Evolutionary conservation across 2,329 filamentous ascomycete genomes (phyloP).

Genomic region (Aspergillus latus): DNA sequence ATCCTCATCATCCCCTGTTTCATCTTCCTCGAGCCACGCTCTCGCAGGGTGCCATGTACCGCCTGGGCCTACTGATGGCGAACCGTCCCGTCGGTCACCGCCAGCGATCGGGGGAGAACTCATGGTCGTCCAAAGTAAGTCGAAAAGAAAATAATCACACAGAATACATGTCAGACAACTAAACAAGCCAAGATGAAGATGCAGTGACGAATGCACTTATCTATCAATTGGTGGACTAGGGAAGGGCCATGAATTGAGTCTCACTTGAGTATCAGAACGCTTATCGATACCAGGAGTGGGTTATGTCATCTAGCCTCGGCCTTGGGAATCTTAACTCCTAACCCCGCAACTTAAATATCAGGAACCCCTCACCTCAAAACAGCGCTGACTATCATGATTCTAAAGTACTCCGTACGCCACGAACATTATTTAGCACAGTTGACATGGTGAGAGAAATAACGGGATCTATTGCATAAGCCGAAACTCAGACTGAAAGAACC

Average conservation of each 20-base stretch:
- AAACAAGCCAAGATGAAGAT: background rate
- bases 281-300: conserved; percentile 6
- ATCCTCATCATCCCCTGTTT: conserved; percentile 45
- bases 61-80: conserved; percentile 23
- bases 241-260: conserved; percentile 8
- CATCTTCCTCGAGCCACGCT: conserved; percentile 43
- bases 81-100: conserved; percentile 23
- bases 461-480: background rate
- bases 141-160: conserved; percentile 9
- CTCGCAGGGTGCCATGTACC: conserved; percentile 38
- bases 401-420: too few relatives aligned
- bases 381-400: too few relatives aligned
- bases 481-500: background rate
- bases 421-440: too few relatives aligned
- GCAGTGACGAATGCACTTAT: background rate
- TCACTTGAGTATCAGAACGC: background rate
- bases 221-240: background rate
- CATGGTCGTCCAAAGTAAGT: conserved; percentile 26
- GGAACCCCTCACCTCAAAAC: background rate
- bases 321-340: conserved; percentile 8
- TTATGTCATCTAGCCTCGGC: conserved; percentile 6
- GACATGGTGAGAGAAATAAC: background rate
- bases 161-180: conserved; percentile 13
- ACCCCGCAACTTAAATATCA: background rate
- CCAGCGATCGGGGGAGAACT: conserved; percentile 28